A percentile compares a stretch with the other conserved stretches of the same genome.
Conservation (phyloP, 2,329 filamentous ascomycete genomes). For the Fusarium tjaetaba region DNA sequence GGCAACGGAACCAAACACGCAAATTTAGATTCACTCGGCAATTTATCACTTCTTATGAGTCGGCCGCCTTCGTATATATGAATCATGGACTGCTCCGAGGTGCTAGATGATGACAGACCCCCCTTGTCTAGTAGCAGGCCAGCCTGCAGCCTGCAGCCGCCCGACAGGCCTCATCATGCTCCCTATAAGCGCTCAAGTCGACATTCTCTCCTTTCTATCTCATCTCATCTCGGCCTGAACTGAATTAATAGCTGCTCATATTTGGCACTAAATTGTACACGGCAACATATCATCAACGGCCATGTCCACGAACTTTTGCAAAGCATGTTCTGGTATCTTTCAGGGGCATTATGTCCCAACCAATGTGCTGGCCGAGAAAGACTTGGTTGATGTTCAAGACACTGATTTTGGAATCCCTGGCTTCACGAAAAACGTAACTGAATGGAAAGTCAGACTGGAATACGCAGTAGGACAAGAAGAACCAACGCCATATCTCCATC, state of each 20-base stretch:
- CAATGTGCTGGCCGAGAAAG: neutral
- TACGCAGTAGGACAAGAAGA: neutral
- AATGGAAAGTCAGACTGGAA: slow-evolving; percentile 18
- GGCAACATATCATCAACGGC: neutral
- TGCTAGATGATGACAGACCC: neutral
- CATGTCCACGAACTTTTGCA: slow-evolving; percentile 2
- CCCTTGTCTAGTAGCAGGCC: neutral
- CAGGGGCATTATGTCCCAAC: slow-evolving; percentile 15
- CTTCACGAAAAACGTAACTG: neutral
- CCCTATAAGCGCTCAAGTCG: neutral
- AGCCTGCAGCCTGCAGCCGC: neutral
- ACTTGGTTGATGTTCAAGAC: neutral
- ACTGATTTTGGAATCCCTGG: neutral
- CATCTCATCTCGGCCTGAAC: neutral
- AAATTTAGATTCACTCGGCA: neutral
- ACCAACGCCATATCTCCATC: slow-evolving; percentile 7
- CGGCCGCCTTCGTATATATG: neutral
- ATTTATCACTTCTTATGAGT: neutral
- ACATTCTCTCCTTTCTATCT: neutral
- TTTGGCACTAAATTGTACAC: too few species aligned
- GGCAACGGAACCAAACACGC: neutral
- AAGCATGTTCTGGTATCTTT: slow-evolving; percentile 19
- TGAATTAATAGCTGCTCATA: too few species aligned
- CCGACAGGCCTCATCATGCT: neutral
- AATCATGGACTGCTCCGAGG: neutral